Base-by-base conservation (phyloP, 2,329 filamentous ascomycete species). In the Blastomyces percursus region DNA sequence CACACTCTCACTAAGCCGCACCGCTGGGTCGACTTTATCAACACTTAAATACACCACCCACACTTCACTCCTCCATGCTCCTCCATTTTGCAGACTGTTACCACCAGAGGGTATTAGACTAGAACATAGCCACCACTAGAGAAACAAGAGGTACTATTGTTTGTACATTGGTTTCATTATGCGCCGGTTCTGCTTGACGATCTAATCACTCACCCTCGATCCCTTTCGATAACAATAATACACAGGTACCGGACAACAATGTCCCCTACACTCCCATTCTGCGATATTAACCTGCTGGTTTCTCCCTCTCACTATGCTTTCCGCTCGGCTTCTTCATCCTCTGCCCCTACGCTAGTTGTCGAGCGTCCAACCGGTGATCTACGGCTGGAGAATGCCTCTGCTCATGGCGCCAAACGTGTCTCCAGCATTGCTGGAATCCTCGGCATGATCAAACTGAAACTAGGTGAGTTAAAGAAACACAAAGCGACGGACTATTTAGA, bases 251-350 rank as follows among this genome's bases (percentile, higher is more conserved):
- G 24, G 16, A 38, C 48, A 50, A 68, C 66, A 57, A 77, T 77
- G 75, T 67, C 73, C 61, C 68, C 73, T 61, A 63, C 72, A 61
- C 79, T 87, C 62, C 94, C 93, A 27, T 99, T 92, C 78, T 86
- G 93, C 73, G 94, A 99, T 80, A 95, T 97, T 80, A 99, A 97
- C 76, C 86, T 99, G 75, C 91, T 96, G 77, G 89, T 91, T 67
- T 91, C 93, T 60, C 82, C 90, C 70, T 90, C 93, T 70, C 88
- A 94, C 73, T 99, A 99, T 81, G 90, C 91, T 70, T 99, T 99
- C 77, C 92, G 90, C 48, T 99, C 94, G 35, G 94, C 94, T 35
- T 97, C 94, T 0, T 93, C 91, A 3, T 91, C 92, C 65, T 86
- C 92, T 76, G 88, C 92, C 35, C 91, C 90, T 16, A 90, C 91